These are phyloP conservation scores for Reticulascus tulasneorum DNA, from an alignment of 2,329 filamentous ascomycete species.

Conservation along the genomic window DNA sequence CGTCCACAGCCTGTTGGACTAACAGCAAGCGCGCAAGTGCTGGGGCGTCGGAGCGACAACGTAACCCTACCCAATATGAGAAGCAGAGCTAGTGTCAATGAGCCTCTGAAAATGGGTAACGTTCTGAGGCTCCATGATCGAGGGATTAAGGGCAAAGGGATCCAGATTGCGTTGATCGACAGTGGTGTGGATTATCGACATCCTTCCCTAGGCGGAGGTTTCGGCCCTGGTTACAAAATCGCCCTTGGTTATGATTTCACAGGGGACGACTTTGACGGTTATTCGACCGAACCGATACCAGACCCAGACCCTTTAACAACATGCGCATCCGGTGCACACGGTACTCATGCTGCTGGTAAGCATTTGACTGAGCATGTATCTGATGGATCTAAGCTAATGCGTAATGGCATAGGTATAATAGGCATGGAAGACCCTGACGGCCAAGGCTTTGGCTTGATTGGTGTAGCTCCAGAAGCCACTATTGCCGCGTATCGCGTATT, in stretches of 20 bases:
- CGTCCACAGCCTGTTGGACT: no score
- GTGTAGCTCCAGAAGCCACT: conserved; percentile 36
- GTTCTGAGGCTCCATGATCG: conserved; percentile 36
- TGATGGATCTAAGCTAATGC: no score
- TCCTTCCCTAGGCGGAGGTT: conserved; percentile 48
- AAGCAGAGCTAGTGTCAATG: no score
- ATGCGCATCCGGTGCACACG: conserved; percentile 32
- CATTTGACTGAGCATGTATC: no score
- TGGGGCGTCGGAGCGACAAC: no score
- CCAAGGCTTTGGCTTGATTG: conserved; percentile 28
- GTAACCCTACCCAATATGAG: no score
- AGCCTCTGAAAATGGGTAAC: no score
- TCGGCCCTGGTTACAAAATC: conserved; percentile 44
- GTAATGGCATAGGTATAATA: conserved; percentile 37
- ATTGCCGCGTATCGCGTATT: conserved; percentile 36
- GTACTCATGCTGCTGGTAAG: conserved; percentile 42
- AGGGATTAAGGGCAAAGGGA: conserved; percentile 41
- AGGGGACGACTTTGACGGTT: conserved; percentile 31
- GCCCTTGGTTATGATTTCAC: conserved; percentile 43
- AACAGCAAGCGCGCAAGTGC: no score
- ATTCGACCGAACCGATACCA: conserved; percentile 24
- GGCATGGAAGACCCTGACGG: conserved; percentile 1
- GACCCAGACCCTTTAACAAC: conserved; percentile 36
- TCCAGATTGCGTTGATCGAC: conserved; percentile 39
- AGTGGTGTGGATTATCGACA: conserved; percentile 43